phyloP scores from a whole-genome alignment of 164 flowering plant species.

The Berberis thunbergii region DNA sequence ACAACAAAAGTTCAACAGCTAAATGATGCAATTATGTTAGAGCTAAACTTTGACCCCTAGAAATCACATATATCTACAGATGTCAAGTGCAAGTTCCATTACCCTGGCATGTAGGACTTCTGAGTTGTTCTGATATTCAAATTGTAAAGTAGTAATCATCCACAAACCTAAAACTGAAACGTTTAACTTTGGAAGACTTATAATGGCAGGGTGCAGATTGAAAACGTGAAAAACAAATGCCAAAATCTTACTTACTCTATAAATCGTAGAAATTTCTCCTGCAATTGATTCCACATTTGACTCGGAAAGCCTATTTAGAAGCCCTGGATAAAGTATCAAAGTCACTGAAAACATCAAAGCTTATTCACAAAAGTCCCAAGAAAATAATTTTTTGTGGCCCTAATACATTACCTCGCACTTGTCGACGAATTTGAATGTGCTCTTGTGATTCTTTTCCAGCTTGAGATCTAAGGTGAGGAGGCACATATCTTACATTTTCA shows the following conservation, averaged over 20 bases:
- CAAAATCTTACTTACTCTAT: constrained; percentile 25
- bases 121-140: background rate
- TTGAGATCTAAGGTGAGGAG: constrained; percentile 72
- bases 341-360: constrained; percentile 1
- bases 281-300: constrained; percentile 79
- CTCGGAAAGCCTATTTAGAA: constrained; percentile 79
- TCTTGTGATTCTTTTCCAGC: constrained; percentile 49
- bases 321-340: constrained; percentile 42
- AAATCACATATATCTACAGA: no score
- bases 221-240: background rate
- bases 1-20: no score
- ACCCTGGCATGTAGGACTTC: no score
- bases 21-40: no score
- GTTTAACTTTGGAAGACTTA: background rate
- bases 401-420: constrained; percentile 50
- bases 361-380: background rate
- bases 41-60: no score
- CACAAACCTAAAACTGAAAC: background rate
- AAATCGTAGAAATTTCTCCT: constrained; percentile 51
- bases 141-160: no score
- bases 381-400: background rate
- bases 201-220: background rate
- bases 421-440: constrained; percentile 51
- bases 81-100: no score
- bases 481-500: constrained; percentile 39